Conservation (phyloP, 2,329 filamentous ascomycete species). For the Parafenestella ontariensis region DNA sequence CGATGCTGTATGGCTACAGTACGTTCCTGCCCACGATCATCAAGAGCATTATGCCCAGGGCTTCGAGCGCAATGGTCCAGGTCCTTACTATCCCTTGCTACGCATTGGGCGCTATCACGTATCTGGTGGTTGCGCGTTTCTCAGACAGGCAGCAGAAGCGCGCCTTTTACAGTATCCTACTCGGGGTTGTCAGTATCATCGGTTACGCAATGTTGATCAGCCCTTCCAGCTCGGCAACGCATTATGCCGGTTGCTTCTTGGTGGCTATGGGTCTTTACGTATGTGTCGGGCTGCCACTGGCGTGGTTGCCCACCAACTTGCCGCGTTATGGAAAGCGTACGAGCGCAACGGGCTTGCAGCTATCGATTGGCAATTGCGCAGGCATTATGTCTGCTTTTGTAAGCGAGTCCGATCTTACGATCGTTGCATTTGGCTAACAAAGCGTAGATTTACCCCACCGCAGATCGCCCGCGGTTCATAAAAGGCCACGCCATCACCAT, state of each 20-base stretch:
- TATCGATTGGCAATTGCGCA: conserved; percentile 72
- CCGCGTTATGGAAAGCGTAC: conserved; percentile 80
- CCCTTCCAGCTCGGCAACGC: conserved; percentile 65
- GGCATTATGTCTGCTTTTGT: conserved; percentile 79
- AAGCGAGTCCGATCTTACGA: conserved; percentile 29
- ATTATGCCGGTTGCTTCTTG: conserved; percentile 80
- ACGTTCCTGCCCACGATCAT: conserved; percentile 84
- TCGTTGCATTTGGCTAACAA: conserved; percentile 8
- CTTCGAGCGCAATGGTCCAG: conserved; percentile 71
- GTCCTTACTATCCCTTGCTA: conserved; percentile 82
- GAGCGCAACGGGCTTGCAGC: conserved; percentile 73
- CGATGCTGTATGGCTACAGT: conserved; percentile 79
- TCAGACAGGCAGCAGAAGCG: conserved; percentile 73
- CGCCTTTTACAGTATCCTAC: conserved; percentile 68
- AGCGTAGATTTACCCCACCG: conserved; percentile 54
- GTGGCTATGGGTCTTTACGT: conserved; percentile 76
- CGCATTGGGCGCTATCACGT: conserved; percentile 72
- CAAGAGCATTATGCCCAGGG: conserved; percentile 66
- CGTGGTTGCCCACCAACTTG: conserved; percentile 70
- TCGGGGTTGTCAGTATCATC: conserved; percentile 68
- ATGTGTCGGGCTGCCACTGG: conserved; percentile 61
- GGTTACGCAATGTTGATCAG: conserved; percentile 74
- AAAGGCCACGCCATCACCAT: conserved; percentile 62
- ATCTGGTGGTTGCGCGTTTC: conserved; percentile 69
- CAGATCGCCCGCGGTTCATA: conserved; percentile 55